Conservation (phyloP, 805 yeast species). For the Cyberlindnera lachancei region DNA sequence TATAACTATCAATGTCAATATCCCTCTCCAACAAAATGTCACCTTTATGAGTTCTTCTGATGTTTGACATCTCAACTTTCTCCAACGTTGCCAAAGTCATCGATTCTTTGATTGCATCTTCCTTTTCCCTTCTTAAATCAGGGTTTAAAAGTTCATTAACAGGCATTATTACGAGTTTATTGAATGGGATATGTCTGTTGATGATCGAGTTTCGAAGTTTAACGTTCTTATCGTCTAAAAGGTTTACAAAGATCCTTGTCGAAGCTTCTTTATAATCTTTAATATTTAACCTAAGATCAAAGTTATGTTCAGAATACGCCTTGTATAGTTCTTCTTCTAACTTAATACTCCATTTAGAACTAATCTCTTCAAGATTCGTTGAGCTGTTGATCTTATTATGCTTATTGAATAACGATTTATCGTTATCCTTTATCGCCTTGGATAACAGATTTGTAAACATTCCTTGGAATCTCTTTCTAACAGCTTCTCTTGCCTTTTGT, state of each 20-base stretch:
- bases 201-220: conserved; percentile 52
- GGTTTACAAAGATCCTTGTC: conserved; percentile 59
- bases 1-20: conserved; percentile 23
- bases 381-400: conserved; percentile 17
- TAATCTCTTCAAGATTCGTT: conserved; percentile 27
- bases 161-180: conserved; percentile 53
- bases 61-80: conserved; percentile 50
- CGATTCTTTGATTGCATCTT: conserved; percentile 60
- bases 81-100: conserved; percentile 63
- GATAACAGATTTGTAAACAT: conserved; percentile 42
- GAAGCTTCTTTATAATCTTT: conserved; percentile 51
- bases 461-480: conserved; percentile 39
- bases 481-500: conserved; percentile 26
- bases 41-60: conserved; percentile 81
- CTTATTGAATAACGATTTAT: too few relatives aligned
- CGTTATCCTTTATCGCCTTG: too few relatives aligned
- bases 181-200: conserved; percentile 43
- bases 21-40: conserved; percentile 69
- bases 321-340: conserved; percentile 45
- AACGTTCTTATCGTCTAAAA: conserved; percentile 49
- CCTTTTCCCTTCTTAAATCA: conserved; percentile 62
- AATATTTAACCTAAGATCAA: conserved; percentile 15
- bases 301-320: conserved; percentile 29
- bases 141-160: conserved; percentile 76
- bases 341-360: conserved; percentile 39